These are phyloP conservation scores for Rhazya stricta DNA, from an alignment of 257 asterid genomes.

Conservation along the genomic window DNA sequence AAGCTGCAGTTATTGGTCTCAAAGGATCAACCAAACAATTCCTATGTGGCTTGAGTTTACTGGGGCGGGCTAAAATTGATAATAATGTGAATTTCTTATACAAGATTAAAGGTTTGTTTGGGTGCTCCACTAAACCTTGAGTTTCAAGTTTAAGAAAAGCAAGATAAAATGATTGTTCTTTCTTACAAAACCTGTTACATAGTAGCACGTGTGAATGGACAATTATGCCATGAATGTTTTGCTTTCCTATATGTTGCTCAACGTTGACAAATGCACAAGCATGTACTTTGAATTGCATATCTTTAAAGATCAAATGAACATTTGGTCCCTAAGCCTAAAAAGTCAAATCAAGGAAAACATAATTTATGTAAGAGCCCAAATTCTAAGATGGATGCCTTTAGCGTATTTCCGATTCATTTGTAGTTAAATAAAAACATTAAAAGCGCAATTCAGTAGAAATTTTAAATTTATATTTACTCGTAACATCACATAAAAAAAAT, in stretches of 20 bases:
- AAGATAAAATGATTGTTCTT: conserved; percentile 3
- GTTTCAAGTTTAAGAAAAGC: conserved; percentile 12
- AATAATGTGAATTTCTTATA: background rate
- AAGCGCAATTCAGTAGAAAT: too few species aligned
- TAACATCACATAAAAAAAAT: too few species aligned
- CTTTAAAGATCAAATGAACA: conserved; percentile 7
- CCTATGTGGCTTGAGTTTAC: background rate
- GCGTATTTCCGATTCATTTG: too few species aligned
- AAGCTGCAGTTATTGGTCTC: background rate
- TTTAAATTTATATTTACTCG: too few species aligned
- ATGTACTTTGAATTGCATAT: background rate
- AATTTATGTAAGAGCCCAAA: too few species aligned
- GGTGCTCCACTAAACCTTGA: conserved; percentile 5
- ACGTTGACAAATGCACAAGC: conserved; percentile 21
- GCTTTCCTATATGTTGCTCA: conserved; percentile 16
- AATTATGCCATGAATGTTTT: conserved; percentile 10
- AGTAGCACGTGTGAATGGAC: conserved; percentile 10
- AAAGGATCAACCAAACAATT: background rate
- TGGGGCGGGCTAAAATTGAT: background rate
- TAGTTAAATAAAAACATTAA: too few species aligned
- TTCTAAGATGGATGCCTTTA: too few species aligned
- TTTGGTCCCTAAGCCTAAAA: background rate
- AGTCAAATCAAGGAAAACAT: background rate
- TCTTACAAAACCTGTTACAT: background rate
- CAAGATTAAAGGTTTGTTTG: background rate